Base-by-base conservation (phyloP, 2,329 filamentous ascomycete species). In the Ophioceras dolichostomum region DNA sequence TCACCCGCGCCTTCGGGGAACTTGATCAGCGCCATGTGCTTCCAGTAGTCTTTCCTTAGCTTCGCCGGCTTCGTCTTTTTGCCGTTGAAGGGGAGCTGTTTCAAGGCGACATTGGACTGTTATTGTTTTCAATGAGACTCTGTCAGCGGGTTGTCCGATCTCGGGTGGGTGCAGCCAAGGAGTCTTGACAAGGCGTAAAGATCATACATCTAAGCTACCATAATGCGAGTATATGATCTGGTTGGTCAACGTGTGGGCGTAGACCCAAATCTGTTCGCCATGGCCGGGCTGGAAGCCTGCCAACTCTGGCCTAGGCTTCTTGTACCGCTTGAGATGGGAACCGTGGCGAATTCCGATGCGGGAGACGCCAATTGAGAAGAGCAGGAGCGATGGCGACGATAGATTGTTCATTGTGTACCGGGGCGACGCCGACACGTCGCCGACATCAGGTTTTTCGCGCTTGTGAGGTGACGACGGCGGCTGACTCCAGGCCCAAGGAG, bases 21-120 rank as follows among this genome's bases (percentile, higher is more conserved):
- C 49, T 68, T 59, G 42, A 82, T 70, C 43, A 68, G 57, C 36
- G 74, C 75, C 48, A 81, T 59, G 6, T 73, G 72, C 24, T 61
- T 59, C 77, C 79, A 82, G 57, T 76, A 73, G 59, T 83, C 78
- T 55, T 76, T 79, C 41, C 78, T 74, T 28, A 82, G 60, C 48
- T 72, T 73, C 38, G 68, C 54, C 2, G 76, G 76, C 45, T 73
- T 70, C 33, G 72, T 67, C 57, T 83, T 80, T 54, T 81, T 82
- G 57, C 76, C 77, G 45, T 76, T 75, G 61, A 70, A 82, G 34
- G 73, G 69, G 42, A 82, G 47, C 33, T 58, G 55, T 10, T 43
- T 37, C 19, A 51, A 40, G 14, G 51, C 49, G 42, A 50, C 48
- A 41, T 48, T 53, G 38, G 39, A 29, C 54, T 57, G 41, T 6